Base-by-base conservation (phyloP, 1,284 basidiomycete genomes). In the Cryptococcus sp. region DNA sequence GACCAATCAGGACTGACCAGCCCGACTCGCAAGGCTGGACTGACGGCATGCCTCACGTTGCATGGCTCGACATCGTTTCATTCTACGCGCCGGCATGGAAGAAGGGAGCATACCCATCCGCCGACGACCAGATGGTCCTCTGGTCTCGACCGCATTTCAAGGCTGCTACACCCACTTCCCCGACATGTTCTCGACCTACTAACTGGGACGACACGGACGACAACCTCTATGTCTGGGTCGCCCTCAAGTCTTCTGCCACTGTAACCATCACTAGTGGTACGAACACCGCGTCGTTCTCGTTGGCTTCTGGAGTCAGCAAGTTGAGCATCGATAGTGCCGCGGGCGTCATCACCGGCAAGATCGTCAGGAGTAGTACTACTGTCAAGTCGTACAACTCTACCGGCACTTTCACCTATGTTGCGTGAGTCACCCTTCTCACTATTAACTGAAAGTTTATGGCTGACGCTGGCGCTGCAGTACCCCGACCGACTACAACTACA, bases 31-130 rank as follows among this genome's bases (percentile, higher is more conserved):
- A 71, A 50, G 68, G 59, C 29, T 79, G 77, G 77, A 71, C 71
- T 13, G 65, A 67, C 59, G 72, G 72, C 41, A 69, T 76, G 66
- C 72, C 74, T 26, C 78, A 79, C 65, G 55, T 64, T 29, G 68
- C 61, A 46, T 89, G 86, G 83, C 82, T 89, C 51, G 80, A 81
- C 25, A 58, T 80, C 46, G 73, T 77, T 41, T 56, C 62, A 49
- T 89, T 88, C 78, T 91, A 89, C 67, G 83, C 87, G 3, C 80
- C 81, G 6, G 87, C 86, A 1, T 92, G 86, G 81, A 91, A 90
- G 80, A 87, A 84, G 6, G 89, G 89, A 39, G 63, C 72, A 4
- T 87, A 84, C 67, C 87, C 89, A 11, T 39, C 78, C 5, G 80
- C 88, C 61, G 80, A 84, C 67, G 89, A 91, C 74, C 79, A 82